Evolutionary conservation across 306 rosid genomes (phyloP).

Genomic region (Acacia melanoxylon): DNA sequence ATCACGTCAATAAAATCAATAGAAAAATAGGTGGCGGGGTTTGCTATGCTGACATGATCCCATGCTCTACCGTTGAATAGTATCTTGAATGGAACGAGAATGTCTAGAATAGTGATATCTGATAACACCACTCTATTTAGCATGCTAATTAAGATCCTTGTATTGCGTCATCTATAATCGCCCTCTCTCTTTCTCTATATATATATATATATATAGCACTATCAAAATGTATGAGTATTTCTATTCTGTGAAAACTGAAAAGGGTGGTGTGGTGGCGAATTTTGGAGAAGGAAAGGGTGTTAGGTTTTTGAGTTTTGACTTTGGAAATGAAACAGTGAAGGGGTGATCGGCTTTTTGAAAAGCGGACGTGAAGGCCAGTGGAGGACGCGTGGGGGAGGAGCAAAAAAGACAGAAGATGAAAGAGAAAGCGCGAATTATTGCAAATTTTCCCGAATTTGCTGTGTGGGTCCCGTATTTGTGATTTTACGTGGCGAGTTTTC

Average conservation of each 20-base stretch:
- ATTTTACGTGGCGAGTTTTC: neutral
- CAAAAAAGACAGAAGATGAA: neutral
- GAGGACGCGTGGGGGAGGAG: neutral
- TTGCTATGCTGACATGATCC: neutral
- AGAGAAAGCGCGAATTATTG: neutral
- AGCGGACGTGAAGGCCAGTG: neutral
- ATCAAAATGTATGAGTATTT: neutral
- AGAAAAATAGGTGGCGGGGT: neutral
- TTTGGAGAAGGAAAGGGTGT: neutral
- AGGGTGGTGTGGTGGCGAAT: neutral
- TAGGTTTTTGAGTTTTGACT: neutral
- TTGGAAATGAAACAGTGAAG: conserved; percentile 24
- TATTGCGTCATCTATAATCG: neutral
- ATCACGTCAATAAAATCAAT: conserved; percentile 8
- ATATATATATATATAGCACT: too few species aligned
- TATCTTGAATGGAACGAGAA: neutral
- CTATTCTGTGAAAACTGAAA: neutral
- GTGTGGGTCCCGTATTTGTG: conserved; percentile 26
- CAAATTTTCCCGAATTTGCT: neutral
- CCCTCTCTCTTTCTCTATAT: too few species aligned
- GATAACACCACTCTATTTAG: neutral
- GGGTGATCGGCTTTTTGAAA: neutral
- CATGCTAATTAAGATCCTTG: neutral
- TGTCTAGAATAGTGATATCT: neutral
- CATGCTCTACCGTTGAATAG: neutral